Base-by-base conservation (phyloP, 257 asterid genomes). In the Verbena officinalis region DNA sequence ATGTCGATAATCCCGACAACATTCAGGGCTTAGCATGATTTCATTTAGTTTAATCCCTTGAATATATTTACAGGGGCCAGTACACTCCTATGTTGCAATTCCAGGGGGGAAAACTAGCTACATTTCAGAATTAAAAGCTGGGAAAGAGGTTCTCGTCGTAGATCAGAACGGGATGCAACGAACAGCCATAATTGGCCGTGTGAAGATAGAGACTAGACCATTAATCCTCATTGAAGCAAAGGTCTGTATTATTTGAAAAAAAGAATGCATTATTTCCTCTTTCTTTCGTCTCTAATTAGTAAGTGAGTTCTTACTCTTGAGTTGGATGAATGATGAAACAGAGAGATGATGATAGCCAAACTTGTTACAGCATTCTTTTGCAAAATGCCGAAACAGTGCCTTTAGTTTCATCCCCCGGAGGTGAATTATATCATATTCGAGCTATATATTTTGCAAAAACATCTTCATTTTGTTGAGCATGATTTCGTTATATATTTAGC, bases 321-420 rank as follows among this genome's bases (percentile, higher is more conserved):
- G 14, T 9, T 3, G 23, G 12, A 2, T 17, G 31, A 19, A 34
- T 38, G 33, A 9, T 7, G 39, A 49, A 74, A 56, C 88, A 88
- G 95, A 69, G 59, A 68, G 79, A 84, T 57, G 59, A 70, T 15
- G 86, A 73, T 39, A 39, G 73, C 24, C 74, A 73, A 49, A 81
- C 73, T 58, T 34, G 42, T 64, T 91, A 75, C 80, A 83, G 81
- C 75, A 89, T 89, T 68, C 89, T 91, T 52, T 24, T 91, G 64
- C 98, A 91, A 66, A 91, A 89, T 51, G 98, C 96, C 30, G 98
- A 89, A 73, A 91, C 98, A 0, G 96, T 91, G 53, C 81, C 92
- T 38, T 61, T 89, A 40, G 80, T 91, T 62, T 65, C 94, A n/a
- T 55, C 81, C n/a, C 42, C 64, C 23, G 75, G 79, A 81, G 96